Evolutionary conservation across 1,139 yeast species (phyloP).

Genomic region (Yamadazyma atlantica): DNA sequence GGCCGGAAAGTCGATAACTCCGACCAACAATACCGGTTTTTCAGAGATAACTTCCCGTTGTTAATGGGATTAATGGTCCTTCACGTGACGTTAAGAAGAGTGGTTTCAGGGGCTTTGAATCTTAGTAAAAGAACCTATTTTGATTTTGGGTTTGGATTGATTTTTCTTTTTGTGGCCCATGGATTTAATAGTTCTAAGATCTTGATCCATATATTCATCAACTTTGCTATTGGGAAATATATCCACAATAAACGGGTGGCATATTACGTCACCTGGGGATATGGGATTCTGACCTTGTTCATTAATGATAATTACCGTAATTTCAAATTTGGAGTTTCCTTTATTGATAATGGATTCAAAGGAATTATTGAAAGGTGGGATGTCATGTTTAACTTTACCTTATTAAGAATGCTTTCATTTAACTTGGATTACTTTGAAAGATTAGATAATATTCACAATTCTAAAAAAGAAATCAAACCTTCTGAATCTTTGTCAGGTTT

Average conservation of each 20-base stretch:
- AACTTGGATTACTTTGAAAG: constrained; percentile 72
- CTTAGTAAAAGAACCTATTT: constrained; percentile 47
- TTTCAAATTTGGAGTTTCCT: constrained; percentile 49
- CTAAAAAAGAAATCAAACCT: constrained; percentile 13
- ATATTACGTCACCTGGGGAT: constrained; percentile 60
- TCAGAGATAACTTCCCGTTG: constrained; percentile 74
- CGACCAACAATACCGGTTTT: constrained; percentile 84
- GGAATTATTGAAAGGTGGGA: constrained; percentile 94
- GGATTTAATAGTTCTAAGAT: constrained; percentile 73
- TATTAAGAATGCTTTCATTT: constrained; percentile 80
- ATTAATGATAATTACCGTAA: constrained; percentile 68
- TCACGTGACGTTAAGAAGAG: constrained; percentile 55
- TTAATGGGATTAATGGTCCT: constrained; percentile 51
- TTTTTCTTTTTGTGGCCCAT: constrained; percentile 73
- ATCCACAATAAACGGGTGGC: constrained; percentile 30
- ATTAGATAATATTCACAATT: constrained; percentile 15
- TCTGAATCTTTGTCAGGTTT: constrained; percentile 19
- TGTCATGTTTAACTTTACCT: constrained; percentile 87
- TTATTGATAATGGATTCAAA: constrained; percentile 56
- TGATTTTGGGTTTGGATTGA: constrained; percentile 70
- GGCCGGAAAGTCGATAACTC: constrained; percentile 86
- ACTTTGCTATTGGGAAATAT: constrained; percentile 54
- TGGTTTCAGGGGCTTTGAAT: constrained; percentile 20
- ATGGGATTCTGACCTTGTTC: constrained; percentile 74
- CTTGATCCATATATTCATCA: constrained; percentile 52